Base-by-base conservation (phyloP, 352 stramenopile species). In the Elongisporangium undulatum region DNA sequence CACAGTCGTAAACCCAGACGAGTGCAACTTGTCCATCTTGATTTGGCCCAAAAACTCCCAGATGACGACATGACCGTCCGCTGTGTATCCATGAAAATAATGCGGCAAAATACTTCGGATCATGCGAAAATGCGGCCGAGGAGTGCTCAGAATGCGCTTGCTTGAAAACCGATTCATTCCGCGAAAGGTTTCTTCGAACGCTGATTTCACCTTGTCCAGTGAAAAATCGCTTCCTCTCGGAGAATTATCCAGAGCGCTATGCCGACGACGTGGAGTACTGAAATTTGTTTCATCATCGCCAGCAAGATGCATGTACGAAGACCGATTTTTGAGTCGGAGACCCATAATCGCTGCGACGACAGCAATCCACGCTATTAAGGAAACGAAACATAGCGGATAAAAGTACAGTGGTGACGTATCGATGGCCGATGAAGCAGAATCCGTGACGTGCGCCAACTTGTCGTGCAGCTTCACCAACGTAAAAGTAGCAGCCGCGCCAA, bases 1-100 rank as follows among this genome's bases (percentile, higher is more conserved):
- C 3, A 76, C 58, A 12, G 79, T 89, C 53, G 84, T 90, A 50
- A 91, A 93, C 26, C 84, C 81, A 3, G 69, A 80, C 34, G 79
- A 71, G 12, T 75, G 67, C 24, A 93, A 58, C 56, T 80, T 81
- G 51, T 91, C 81, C 78, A 89, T 83, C 53, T 93, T 90, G 62
- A 91, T 82, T 51, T 87, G 78, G 2, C 84, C 84, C 15, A 93
- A 48, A 26, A 91, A 90, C 41, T 93, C 84, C 81, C 81, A 93
- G 38, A 90, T 73, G 12, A 93, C 68, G 9, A 89, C 75, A 58
- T 91, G 63, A 8, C 84, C 84, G 15, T 82, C 66, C 1, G 75
- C 73, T 3, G 79, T 89, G 64, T 87, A 93, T 23, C 84, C 84
- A 49, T 93, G 84, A 23, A 82, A 91, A 24, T 85, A 90, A 41